Evolutionary conservation across 2,329 filamentous ascomycete species (phyloP), one percentile per base, ranked within the genome.

Genomic region (Colletotrichum higginsianum): DNA sequence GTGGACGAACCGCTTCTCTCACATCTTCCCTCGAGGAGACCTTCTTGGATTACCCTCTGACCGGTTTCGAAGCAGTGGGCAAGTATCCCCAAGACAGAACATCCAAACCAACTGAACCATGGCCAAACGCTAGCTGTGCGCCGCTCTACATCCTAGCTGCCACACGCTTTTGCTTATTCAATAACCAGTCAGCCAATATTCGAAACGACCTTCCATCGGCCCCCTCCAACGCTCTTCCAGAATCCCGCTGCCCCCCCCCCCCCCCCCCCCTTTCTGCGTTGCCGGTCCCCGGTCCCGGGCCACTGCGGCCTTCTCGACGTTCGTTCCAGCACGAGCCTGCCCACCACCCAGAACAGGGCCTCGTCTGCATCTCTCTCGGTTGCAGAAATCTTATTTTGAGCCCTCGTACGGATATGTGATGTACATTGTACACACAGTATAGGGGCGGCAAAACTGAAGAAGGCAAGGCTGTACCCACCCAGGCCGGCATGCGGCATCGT

Each of bases 121-220:
- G 52, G 18, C 66, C 18, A 53, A 23, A 38, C 47, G 38, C 40
- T 35, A 30, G 16, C 56, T 70, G 47, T 13, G n/a, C 8, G 40
- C n/a, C 46, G 26, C 52, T 47, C 26, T 38, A 21, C 23, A 64
- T 61, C 64, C 66, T 69, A 40, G 53, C 69, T 69, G 53, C 66
- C 69, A 72, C 69, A 72, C 50, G 47, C 50, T 49, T 71, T 61
- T 68, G 69, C 69, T 72, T 69, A 69, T 72, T 60, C 53, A 72
- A 58, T 46, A 42, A 35, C 38, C 55, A 55, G 69, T 72, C 57
- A 72, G 69, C 69, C 69, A 72, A 60, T 15, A 69, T 69, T 63
- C 69, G 65, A 72, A 72, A 72, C 69, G 58, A 42, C 60, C 66
- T 69, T 72, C 60, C 26, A 69, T 63, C 65, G 52, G 46, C 44